Evolutionary conservation across 768 basidiomycete species (phyloP).

Genomic region (Xerocomus potaroensis): DNA sequence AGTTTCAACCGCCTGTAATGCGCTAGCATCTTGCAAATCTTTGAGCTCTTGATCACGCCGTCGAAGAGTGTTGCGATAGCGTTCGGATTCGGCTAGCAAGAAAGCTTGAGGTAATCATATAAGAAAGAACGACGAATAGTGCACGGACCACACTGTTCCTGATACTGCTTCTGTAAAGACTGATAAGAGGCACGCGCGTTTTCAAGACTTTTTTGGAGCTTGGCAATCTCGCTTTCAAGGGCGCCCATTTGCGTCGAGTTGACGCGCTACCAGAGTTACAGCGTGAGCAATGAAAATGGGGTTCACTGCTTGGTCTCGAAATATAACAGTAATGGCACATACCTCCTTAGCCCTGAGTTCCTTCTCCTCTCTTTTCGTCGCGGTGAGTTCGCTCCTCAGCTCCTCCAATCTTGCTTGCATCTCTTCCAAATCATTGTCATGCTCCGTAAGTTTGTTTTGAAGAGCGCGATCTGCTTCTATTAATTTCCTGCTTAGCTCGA

Average conservation of each 20-base stretch:
- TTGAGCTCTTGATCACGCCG: conserved; percentile 72
- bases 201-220: conserved; percentile 71
- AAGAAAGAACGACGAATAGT: not conserved
- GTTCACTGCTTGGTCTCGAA: not conserved
- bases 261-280: conserved; percentile 43
- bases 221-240: conserved; percentile 76
- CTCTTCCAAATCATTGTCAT: conserved; percentile 81
- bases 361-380: conserved; percentile 89
- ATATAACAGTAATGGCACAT: conserved; percentile 13
- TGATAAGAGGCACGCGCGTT: conserved; percentile 67
- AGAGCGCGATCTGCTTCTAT: conserved; percentile 69
- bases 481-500: conserved; percentile 70
- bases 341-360: conserved; percentile 88
- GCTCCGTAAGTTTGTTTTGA: conserved; percentile 63
- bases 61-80: conserved; percentile 69
- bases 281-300: conserved; percentile 2
- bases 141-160: conserved; percentile 76
- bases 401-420: conserved; percentile 78
- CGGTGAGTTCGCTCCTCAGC: conserved; percentile 64
- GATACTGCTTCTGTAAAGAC: conserved; percentile 81
- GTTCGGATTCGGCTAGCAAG: conserved; percentile 65
- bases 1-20: conserved; percentile 61
- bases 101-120: not conserved
- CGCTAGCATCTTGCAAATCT: conserved; percentile 53
- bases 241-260: conserved; percentile 61